Evolutionary conservation across 179 eudicot species (phyloP), one percentile per base, ranked within the genome.

Genomic region (Beta macrorhiza): DNA sequence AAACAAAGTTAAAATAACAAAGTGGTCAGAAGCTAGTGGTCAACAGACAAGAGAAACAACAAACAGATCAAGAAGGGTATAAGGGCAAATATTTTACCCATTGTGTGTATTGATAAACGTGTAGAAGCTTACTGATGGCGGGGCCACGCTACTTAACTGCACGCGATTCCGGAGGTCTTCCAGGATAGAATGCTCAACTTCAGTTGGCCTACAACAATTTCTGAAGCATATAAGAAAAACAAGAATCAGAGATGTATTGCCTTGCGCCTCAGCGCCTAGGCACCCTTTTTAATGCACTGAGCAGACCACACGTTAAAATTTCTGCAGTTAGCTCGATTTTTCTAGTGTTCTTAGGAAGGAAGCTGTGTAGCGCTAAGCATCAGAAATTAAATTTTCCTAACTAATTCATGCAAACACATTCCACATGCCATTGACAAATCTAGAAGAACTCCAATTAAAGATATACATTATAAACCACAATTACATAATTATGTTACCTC

Each of bases 131-230:
- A 96, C 90, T 58, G 99, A 96, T 65, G 99, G 99, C 77, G 94
- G 89, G 64, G 94, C 88, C 70, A 83, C 87, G 67, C 91, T 92
- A 86, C 92, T 94, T 89, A 96, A 85, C 82, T 91, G 97, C 84
- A 94, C 99, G 80, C 99, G 99, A 80, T 91, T 96, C 25, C 99
- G 86, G 65, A 96, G 87, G 88, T 96, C 99, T 76, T 96, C 98
- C 82, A 96, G 90, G 80, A 96, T 94, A 81, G 98, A 94, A 69
- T 87, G 93, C 80, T 94, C 99, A 68, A 96, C 97, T 85, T 92
- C 99, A 78, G 81, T 51, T 67, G 99, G 91, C 79, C 98, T 95
- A 85, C 65, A 81, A 76, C 53, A 72, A 72, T 64, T 20, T 58
- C 59, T 42, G 65, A 81, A 37, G 82, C 58, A 75, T 37, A 71